These are phyloP conservation scores for Cercospora sesami DNA, from an alignment of 2,329 filamentous ascomycete species.

Conservation along the genomic window DNA sequence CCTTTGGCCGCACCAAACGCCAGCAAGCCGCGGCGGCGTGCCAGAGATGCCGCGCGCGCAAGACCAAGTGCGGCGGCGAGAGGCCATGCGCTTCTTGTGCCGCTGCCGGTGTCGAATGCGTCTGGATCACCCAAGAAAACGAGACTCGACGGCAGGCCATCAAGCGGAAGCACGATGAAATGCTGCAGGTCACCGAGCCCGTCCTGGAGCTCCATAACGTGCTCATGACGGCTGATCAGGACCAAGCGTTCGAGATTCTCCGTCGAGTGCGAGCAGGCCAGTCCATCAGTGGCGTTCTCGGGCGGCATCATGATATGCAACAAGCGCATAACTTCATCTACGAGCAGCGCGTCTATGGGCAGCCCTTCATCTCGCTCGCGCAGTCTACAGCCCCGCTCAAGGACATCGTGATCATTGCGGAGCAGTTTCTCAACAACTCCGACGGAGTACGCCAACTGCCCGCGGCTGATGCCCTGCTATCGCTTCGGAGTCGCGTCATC, in stretches of 20 bases:
- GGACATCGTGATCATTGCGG: neutral
- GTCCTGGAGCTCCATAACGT: neutral
- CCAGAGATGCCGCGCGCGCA: neutral
- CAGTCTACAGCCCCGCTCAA: neutral
- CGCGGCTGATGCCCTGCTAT: neutral
- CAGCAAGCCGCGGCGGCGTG: neutral
- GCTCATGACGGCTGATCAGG: neutral
- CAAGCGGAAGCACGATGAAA: neutral
- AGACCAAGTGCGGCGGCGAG: neutral
- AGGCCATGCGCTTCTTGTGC: neutral
- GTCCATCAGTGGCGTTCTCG: neutral
- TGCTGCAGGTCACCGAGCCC: neutral
- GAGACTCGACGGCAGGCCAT: neutral
- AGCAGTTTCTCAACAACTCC: neutral
- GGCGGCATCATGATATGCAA: neutral
- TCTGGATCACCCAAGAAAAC: neutral
- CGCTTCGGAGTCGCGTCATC: neutral
- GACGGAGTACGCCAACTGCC: neutral
- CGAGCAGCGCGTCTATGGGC: neutral
- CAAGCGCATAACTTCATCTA: neutral
- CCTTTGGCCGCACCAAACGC: neutral
- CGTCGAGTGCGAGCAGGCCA: neutral
- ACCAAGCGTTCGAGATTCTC: neutral
- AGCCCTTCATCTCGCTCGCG: neutral
- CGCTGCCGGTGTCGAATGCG: neutral